A percentile compares a stretch with the other conserved stretches of the same genome.
These are phyloP conservation scores for Furcasterigmium furcatum DNA, from an alignment of 2,329 filamentous ascomycete genomes.

Conservation along the genomic window DNA sequence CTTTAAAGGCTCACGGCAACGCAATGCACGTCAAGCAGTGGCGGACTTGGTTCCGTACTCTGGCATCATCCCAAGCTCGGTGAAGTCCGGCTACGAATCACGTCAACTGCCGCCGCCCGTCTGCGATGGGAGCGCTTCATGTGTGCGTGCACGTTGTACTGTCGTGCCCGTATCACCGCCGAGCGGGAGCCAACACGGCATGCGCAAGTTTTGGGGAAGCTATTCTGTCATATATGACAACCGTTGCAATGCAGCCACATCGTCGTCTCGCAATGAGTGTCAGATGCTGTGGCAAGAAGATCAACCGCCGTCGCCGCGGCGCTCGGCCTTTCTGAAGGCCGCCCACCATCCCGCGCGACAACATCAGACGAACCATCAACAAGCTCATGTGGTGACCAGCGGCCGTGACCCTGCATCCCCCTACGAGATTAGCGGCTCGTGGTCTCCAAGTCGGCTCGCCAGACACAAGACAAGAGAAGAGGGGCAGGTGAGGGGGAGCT, in stretches of 20 bases:
- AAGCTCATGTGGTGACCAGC: too few species aligned
- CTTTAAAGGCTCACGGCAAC: neutral
- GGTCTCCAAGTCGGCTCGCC: neutral
- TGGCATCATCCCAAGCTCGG: neutral
- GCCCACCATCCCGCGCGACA: neutral
- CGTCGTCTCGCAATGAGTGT: neutral
- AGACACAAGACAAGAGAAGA: too few species aligned
- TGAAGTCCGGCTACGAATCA: neutral
- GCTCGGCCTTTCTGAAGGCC: neutral
- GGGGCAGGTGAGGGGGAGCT: neutral
- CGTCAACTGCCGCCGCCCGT: neutral
- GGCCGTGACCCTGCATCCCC: neutral
- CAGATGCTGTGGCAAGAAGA: neutral
- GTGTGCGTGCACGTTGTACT: neutral
- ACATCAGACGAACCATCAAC: constrained; percentile 1
- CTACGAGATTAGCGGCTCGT: neutral
- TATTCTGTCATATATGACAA: neutral
- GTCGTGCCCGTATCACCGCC: neutral
- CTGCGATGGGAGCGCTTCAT: neutral
- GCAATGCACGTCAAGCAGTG: neutral
- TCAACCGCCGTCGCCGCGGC: neutral
- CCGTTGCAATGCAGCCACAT: neutral
- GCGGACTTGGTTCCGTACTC: neutral
- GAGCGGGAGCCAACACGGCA: neutral
- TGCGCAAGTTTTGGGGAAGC: neutral